Evolutionary conservation across 768 basidiomycete species (phyloP).

Genomic region (Trametes elegans): DNA sequence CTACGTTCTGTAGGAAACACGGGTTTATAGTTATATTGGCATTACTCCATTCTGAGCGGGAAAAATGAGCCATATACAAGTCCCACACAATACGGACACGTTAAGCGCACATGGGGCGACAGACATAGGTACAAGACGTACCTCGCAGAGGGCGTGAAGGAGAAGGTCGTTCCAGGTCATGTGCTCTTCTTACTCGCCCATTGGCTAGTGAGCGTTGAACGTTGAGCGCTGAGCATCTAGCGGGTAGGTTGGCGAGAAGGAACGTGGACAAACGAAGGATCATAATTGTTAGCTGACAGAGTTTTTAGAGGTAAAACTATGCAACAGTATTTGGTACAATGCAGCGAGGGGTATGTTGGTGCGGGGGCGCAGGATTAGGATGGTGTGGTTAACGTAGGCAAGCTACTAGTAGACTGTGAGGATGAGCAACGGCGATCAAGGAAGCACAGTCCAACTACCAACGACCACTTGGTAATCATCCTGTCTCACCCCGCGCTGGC

Average conservation of each 20-base stretch:
- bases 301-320: not conserved
- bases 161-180: too few species aligned
- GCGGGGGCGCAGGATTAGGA: constrained; percentile 4
- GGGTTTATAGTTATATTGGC: too few species aligned
- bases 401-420: constrained; percentile 13
- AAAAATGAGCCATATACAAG: too few species aligned
- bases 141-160: too few species aligned
- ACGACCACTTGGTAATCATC: constrained; percentile 16
- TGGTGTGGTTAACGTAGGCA: constrained; percentile 5
- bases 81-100: too few species aligned
- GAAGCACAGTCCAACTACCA: constrained; percentile 20
- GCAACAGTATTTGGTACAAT: constrained; percentile 16
- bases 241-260: not conserved
- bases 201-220: too few species aligned
- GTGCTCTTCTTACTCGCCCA: too few species aligned
- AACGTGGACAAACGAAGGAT: not conserved
- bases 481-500: constrained; percentile 13
- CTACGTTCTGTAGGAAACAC: too few species aligned
- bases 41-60: too few species aligned
- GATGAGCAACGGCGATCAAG: constrained; percentile 19
- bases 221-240: too few species aligned
- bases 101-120: too few species aligned
- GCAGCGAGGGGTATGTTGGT: constrained; percentile 16
- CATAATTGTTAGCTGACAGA: not conserved
- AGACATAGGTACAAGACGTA: too few species aligned